Base-by-base conservation (phyloP, 1,284 basidiomycete genomes). In the Rhizoctonia solani region DNA sequence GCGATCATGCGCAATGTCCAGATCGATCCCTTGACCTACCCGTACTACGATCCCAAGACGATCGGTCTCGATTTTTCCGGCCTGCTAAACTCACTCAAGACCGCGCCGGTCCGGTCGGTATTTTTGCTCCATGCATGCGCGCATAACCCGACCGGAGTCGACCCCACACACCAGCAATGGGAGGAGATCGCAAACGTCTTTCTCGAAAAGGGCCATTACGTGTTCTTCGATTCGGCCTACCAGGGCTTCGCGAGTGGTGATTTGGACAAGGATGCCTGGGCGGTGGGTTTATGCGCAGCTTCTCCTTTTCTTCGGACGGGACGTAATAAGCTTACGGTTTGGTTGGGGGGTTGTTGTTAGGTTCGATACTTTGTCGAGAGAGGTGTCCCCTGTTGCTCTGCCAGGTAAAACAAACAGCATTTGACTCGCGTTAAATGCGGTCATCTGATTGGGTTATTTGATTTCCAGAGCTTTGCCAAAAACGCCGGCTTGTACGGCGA, bases 221-320 rank as follows among this genome's bases (percentile, higher is more conserved):
- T 90, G 50, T 95, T 97, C 80, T 95, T 98, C 77, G 95, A 98
- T 80, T 91, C 89, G 74, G 95, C 95, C 4, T 98, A 98, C 79
- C 95, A 98, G 78, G 93, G 93, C 47, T 95, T 94, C 76, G 79
- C 92, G 32, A 93, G 90, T 73, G 93, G 93, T 3, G 86, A 94
- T 75, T 77, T 92, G 70, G 87, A 90, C 72, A 81, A 82, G 70
- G 90, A 92, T 73, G 89, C 88, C 14, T 85, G 84, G 82, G 88
- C 90, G 9, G 87, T 92, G 72, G 68, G 72, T 52, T 39, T 23
- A 1, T 25, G n/a, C 19, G 19, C 29, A 4, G 25, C 23, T 25
- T 37, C 23, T 53, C 3, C 5, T 34, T 4, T 16, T 16, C 16
- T 16, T 39, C 37, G 16, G 37, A 39, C 16, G n/a, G 32, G 47